These are phyloP conservation scores for Coelastrella sp. DNA, from an alignment of 139 green algal species.

Conservation along the genomic window DNA sequence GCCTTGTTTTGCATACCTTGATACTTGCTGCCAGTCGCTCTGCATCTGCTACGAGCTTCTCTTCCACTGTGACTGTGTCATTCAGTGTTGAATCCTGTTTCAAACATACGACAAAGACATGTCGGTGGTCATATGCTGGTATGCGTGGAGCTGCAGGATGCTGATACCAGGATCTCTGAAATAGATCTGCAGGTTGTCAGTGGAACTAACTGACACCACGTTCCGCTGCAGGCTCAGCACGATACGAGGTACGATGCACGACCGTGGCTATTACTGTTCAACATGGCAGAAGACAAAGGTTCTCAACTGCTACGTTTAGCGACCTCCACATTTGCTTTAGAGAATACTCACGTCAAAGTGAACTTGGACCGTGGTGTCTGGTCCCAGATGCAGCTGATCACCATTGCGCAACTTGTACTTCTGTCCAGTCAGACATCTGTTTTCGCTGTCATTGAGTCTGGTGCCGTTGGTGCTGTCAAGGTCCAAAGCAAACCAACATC, in stretches of 20 bases:
- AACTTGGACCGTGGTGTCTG: conserved; percentile 29
- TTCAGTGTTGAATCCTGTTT: neutral
- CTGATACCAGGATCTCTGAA: too few species aligned
- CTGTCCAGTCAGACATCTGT: neutral
- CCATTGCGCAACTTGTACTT: conserved; percentile 15
- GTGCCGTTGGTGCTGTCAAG: conserved; percentile 44
- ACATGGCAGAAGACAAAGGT: too few species aligned
- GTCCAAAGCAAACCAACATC: conserved; percentile 34
- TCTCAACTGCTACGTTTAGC: neutral
- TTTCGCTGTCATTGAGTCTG: conserved; percentile 13
- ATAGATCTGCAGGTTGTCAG: too few species aligned
- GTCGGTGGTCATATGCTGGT: neutral
- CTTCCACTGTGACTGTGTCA: conserved; percentile 35
- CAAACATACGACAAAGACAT: neutral
- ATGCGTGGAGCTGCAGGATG: too few species aligned
- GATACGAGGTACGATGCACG: too few species aligned
- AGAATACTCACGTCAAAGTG: neutral
- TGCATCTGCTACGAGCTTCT: conserved; percentile 42
- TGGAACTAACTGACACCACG: too few species aligned
- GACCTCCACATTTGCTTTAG: neutral
- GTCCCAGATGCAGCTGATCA: conserved; percentile 20
- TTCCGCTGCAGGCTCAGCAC: too few species aligned
- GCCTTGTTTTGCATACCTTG: neutral
- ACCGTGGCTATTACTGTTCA: neutral
- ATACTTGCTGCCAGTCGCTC: conserved; percentile 44